phyloP scores from a whole-genome alignment of 2,329 filamentous ascomycete species.

The Colletotrichum sp. region DNA sequence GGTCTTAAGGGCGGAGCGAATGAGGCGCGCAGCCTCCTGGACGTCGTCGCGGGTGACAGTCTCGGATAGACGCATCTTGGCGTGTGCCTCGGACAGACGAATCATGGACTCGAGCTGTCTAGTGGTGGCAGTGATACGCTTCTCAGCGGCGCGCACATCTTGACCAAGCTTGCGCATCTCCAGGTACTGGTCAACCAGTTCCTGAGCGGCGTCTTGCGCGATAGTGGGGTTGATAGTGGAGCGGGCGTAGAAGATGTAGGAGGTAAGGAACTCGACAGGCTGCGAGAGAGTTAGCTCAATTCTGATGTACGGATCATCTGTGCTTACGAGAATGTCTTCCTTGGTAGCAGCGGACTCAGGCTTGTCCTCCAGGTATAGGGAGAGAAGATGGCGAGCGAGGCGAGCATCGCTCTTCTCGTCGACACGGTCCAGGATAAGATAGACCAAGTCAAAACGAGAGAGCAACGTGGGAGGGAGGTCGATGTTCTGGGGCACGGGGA shows the following conservation, averaged over 20 bases:
- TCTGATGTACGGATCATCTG: not conserved
- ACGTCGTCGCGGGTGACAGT: slow-evolving; percentile 84
- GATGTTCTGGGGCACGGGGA: slow-evolving; percentile 97
- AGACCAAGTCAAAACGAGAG: slow-evolving; percentile 95
- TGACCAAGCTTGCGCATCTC: slow-evolving; percentile 94
- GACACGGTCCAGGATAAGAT: slow-evolving; percentile 91
- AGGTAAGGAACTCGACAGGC: slow-evolving; percentile 94
- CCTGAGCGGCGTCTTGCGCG: slow-evolving; percentile 78
- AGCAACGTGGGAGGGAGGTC: slow-evolving; percentile 94
- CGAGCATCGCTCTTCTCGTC: slow-evolving; percentile 90
- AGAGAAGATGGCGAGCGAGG: slow-evolving; percentile 88
- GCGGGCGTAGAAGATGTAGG: slow-evolving; percentile 96
- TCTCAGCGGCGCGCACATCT: slow-evolving; percentile 84
- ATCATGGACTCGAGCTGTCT: slow-evolving; percentile 99
- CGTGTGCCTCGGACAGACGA: slow-evolving; percentile 92
- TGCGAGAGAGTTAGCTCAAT: slow-evolving; percentile 38
- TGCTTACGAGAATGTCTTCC: slow-evolving; percentile 79
- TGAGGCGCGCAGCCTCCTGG: slow-evolving; percentile 86
- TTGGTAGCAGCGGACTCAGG: slow-evolving; percentile 79
- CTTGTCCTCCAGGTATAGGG: slow-evolving; percentile 95
- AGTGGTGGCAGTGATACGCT: slow-evolving; percentile 96
- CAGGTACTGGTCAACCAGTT: slow-evolving; percentile 86
- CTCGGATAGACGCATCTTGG: slow-evolving; percentile 88
- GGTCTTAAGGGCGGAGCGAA: slow-evolving; percentile 93
- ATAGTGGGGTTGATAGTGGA: slow-evolving; percentile 83